These are phyloP conservation scores for Dothistroma septosporum DNA, from an alignment of 2,329 filamentous ascomycete genomes.

Conservation along the genomic window DNA sequence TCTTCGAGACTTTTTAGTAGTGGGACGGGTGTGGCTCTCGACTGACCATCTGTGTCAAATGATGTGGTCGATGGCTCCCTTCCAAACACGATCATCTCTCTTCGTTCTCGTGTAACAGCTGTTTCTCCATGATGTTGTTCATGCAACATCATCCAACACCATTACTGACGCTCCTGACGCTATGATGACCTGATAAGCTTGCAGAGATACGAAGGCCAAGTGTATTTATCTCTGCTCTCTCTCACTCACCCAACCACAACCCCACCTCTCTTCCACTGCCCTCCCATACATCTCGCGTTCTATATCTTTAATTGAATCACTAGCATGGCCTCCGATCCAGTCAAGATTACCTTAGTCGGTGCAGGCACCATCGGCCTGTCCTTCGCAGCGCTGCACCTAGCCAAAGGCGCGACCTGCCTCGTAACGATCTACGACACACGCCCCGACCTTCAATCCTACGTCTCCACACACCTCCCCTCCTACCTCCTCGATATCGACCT, in stretches of 20 bases:
- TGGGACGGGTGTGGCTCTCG: not conserved
- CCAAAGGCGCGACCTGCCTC: slow-evolving; percentile 38
- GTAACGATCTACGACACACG: slow-evolving; percentile 52
- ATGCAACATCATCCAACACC: not conserved
- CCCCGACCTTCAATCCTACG: slow-evolving; percentile 45
- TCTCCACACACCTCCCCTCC: slow-evolving; percentile 41
- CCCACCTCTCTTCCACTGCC: not conserved
- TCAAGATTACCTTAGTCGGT: slow-evolving; percentile 41
- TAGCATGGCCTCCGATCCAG: slow-evolving; percentile 1
- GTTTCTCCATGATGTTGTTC: not conserved
- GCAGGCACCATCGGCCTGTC: slow-evolving; percentile 53
- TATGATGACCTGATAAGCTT: no score
- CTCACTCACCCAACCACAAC: not conserved
- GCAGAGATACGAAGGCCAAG: not conserved
- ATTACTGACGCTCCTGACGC: not conserved
- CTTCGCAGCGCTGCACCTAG: slow-evolving; percentile 53
- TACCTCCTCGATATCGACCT: slow-evolving; percentile 38
- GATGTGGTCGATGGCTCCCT: not conserved
- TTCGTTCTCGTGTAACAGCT: not conserved
- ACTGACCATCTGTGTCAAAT: not conserved
- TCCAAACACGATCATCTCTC: not conserved
- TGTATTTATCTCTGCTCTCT: not conserved
- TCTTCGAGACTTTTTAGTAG: slow-evolving; percentile 3
- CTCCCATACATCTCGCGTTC: not conserved
- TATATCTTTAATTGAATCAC: not conserved